A percentile compares a stretch with the other conserved stretches of the same genome.
phyloP scores from a whole-genome alignment of 352 stramenopile genomes.

The Pelagophyceae sp. region DNA sequence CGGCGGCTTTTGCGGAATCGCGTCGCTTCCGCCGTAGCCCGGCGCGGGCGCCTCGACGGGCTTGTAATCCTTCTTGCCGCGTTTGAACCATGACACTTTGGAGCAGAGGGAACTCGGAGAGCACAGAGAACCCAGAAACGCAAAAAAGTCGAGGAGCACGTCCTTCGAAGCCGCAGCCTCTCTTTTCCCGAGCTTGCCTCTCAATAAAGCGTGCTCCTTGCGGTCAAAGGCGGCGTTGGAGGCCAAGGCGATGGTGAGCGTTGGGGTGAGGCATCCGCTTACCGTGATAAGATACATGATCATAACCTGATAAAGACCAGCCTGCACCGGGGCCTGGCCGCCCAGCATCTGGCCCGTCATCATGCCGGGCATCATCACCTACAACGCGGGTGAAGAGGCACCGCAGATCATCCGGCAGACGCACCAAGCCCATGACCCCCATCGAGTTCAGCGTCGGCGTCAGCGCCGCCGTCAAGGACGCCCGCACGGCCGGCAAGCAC shows the following conservation, averaged over 20 bases:
- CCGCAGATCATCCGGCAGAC: too few relatives aligned
- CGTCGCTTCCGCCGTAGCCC: too few relatives aligned
- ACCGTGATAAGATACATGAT: conserved; percentile 56
- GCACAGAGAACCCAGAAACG: neutral
- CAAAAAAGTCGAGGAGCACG: neutral
- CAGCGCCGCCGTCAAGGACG: conserved; percentile 38
- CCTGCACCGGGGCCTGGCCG: conserved; percentile 45
- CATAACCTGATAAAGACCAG: conserved; percentile 57
- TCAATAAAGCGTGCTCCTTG: neutral
- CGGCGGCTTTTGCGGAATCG: too few relatives aligned
- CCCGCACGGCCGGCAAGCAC: conserved; percentile 35
- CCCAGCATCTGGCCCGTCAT: conserved; percentile 63
- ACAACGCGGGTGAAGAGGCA: too few relatives aligned
- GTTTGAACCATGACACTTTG: too few relatives aligned
- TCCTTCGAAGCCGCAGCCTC: neutral
- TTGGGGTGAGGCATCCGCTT: neutral
- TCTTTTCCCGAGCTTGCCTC: neutral
- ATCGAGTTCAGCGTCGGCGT: conserved; percentile 54
- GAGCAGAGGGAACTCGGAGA: too few relatives aligned
- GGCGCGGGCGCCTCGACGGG: too few relatives aligned
- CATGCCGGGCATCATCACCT: conserved; percentile 49
- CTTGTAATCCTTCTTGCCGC: too few relatives aligned
- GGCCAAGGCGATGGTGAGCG: neutral
- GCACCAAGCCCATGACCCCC: conserved; percentile 54
- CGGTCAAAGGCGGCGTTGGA: neutral